These are phyloP conservation scores for Penicillium macrosclerotiorum DNA, from an alignment of 495 filamentous ascomycete species.

Conservation along the genomic window DNA sequence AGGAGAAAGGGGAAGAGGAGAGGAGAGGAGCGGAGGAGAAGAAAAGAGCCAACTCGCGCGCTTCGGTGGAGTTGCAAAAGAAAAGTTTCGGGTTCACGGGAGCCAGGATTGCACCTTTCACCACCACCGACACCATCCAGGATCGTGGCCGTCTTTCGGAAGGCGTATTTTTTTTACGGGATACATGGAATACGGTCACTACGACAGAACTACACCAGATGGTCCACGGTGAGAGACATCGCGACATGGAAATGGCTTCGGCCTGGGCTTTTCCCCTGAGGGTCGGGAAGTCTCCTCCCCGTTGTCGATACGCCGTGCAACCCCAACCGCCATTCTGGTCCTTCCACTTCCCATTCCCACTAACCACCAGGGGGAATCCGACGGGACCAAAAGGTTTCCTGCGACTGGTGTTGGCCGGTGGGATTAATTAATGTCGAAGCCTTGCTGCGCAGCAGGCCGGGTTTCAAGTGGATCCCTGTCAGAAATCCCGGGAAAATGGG, in stretches of 20 bases:
- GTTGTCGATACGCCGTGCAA: slow-evolving; percentile 1
- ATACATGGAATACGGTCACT: too few species aligned
- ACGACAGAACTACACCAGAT: too few species aligned
- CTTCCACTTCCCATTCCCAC: not conserved
- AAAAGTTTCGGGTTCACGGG: slow-evolving; percentile 36
- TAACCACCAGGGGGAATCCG: not conserved
- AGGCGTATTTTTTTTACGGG: too few species aligned
- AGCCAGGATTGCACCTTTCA: slow-evolving; percentile 17
- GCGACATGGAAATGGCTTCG: too few species aligned
- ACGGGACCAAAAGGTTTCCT: too few species aligned
- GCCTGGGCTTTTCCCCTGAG: slow-evolving; percentile 1
- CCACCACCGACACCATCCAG: too few species aligned
- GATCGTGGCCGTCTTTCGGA: too few species aligned
- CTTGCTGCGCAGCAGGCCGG: not conserved
- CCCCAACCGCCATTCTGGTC: slow-evolving; percentile 1
- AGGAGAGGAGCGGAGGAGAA: slow-evolving; percentile 23
- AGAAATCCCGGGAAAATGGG: slow-evolving; percentile 14
- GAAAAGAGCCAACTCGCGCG: slow-evolving; percentile 20
- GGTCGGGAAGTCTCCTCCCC: not conserved
- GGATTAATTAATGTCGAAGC: too few species aligned
- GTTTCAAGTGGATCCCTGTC: slow-evolving; percentile 24
- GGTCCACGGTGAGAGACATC: too few species aligned
- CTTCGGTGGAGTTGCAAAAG: slow-evolving; percentile 39
- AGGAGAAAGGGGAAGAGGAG: slow-evolving; percentile 20
- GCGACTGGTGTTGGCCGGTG: too few species aligned